Conservation (phyloP, 2,329 filamentous ascomycete species). For the Pezicula carpinea region DNA sequence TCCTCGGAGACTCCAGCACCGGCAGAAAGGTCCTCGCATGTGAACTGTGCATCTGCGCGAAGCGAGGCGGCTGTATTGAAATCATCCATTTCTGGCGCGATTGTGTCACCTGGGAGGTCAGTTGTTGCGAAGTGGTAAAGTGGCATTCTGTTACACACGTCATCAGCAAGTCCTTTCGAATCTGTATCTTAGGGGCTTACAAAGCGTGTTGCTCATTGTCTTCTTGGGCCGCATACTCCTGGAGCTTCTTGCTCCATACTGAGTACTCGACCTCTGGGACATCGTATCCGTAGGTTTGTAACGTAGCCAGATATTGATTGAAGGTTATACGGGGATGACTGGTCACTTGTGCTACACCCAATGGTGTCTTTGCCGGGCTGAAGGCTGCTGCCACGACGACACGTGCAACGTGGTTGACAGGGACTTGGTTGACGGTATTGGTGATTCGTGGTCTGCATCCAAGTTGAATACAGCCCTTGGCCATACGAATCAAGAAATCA, state of each 20-base stretch:
- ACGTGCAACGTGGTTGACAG: constrained; percentile 77
- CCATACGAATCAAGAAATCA: constrained; percentile 83
- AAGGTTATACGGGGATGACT: constrained; percentile 73
- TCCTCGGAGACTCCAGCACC: constrained; percentile 23
- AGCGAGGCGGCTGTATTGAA: constrained; percentile 61
- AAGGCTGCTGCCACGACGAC: constrained; percentile 67
- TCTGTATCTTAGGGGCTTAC: constrained; percentile 26
- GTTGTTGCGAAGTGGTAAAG: constrained; percentile 69
- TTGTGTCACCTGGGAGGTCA: constrained; percentile 62
- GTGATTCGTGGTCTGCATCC: constrained; percentile 66
- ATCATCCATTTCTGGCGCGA: constrained; percentile 67
- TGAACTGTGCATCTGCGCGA: constrained; percentile 47
- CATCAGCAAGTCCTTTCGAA: constrained; percentile 13
- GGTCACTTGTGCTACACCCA: constrained; percentile 70
- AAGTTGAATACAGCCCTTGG: constrained; percentile 85
- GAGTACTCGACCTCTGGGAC: constrained; percentile 63
- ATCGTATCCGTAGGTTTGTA: constrained; percentile 70
- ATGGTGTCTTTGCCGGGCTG: constrained; percentile 10
- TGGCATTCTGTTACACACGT: constrained; percentile 39
- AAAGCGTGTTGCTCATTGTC: constrained; percentile 64
- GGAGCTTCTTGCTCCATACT: constrained; percentile 63
- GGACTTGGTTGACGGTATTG: constrained; percentile 88
- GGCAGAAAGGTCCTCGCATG: constrained; percentile 21
- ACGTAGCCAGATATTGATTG: constrained; percentile 68
- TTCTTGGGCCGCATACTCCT: constrained; percentile 48